phyloP scores from a whole-genome alignment of 2,329 filamentous ascomycete species.

The Alternaria arbusti region DNA sequence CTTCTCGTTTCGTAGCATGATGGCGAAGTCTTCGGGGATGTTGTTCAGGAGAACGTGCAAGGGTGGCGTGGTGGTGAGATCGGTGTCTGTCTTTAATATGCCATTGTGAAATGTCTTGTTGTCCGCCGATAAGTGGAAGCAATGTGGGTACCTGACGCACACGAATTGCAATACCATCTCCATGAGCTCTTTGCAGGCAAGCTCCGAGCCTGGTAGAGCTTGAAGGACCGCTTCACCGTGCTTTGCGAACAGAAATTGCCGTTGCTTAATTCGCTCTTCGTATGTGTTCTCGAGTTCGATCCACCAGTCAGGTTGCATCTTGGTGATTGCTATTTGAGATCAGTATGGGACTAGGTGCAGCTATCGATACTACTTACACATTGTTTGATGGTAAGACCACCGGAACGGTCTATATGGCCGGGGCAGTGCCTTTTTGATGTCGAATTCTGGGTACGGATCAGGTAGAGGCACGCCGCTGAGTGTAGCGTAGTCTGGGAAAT shows the following conservation, averaged over 20 bases:
- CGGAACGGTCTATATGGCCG: constrained; percentile 82
- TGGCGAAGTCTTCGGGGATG: constrained; percentile 82
- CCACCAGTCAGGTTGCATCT: constrained; percentile 85
- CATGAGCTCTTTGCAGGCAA: constrained; percentile 86
- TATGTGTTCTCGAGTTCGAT: constrained; percentile 85
- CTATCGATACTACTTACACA: constrained; percentile 67
- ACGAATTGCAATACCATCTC: constrained; percentile 84
- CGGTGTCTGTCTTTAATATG: constrained; percentile 68
- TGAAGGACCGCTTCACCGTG: constrained; percentile 71
- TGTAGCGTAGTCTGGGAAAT: constrained; percentile 79
- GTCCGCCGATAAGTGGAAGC: constrained; percentile 64
- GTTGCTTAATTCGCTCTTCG: constrained; percentile 68
- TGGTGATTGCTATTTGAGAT: constrained; percentile 68
- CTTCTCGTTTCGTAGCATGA: constrained; percentile 73
- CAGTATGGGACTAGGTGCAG: constrained; percentile 2
- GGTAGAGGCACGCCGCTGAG: constrained; percentile 79
- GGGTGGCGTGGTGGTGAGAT: constrained; percentile 68
- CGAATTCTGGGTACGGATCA: constrained; percentile 66
- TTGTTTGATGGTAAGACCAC: constrained; percentile 88
- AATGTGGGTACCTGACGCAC: constrained; percentile 76
- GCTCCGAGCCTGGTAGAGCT: constrained; percentile 73
- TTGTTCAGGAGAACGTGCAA: constrained; percentile 76
- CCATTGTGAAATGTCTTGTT: constrained; percentile 70
- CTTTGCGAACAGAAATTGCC: constrained; percentile 67
- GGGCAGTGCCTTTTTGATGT: constrained; percentile 70